phyloP scores from a whole-genome alignment of 768 basidiomycete genomes.

The Suillus subalutaceus region DNA sequence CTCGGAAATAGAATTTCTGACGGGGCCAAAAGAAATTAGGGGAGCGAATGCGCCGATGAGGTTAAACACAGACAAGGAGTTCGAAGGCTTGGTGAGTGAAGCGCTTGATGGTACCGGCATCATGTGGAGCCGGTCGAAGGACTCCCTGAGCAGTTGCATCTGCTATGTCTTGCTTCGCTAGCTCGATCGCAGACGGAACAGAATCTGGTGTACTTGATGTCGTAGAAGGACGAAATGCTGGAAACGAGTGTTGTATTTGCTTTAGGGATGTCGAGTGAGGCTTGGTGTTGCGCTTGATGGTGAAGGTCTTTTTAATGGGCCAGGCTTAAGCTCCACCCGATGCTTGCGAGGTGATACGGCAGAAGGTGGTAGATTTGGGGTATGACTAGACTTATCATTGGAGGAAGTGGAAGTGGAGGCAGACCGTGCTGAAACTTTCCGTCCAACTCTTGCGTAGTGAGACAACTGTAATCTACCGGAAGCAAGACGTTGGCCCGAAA shows the following conservation, averaged over 20 bases:
- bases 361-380: conserved; percentile 29
- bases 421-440: not conserved
- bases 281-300: conserved; percentile 23
- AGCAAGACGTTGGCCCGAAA: conserved; percentile 11
- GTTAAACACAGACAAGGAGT: conserved; percentile 40
- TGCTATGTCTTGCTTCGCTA: conserved; percentile 61
- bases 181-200: conserved; percentile 43
- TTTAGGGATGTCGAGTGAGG: conserved; percentile 29
- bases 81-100: conserved; percentile 52
- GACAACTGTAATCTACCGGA: conserved; percentile 11
- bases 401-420: conserved; percentile 31
- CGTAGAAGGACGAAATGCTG: conserved; percentile 27
- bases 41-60: not conserved
- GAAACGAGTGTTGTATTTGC: conserved; percentile 28
- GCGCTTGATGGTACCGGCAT: conserved; percentile 57
- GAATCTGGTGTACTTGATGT: conserved; percentile 18
- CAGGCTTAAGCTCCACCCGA: conserved; percentile 66
- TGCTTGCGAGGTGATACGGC: conserved; percentile 33
- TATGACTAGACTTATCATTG: conserved; percentile 18
- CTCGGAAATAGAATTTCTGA: conserved; percentile 85
- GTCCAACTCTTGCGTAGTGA: not conserved
- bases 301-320: conserved; percentile 52
- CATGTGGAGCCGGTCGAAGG: conserved; percentile 62
- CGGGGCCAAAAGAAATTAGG: conserved; percentile 11
- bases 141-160: conserved; percentile 72